These are phyloP conservation scores for Corymbia maculata DNA, from an alignment of 345 rosid species.

Conservation along the genomic window DNA sequence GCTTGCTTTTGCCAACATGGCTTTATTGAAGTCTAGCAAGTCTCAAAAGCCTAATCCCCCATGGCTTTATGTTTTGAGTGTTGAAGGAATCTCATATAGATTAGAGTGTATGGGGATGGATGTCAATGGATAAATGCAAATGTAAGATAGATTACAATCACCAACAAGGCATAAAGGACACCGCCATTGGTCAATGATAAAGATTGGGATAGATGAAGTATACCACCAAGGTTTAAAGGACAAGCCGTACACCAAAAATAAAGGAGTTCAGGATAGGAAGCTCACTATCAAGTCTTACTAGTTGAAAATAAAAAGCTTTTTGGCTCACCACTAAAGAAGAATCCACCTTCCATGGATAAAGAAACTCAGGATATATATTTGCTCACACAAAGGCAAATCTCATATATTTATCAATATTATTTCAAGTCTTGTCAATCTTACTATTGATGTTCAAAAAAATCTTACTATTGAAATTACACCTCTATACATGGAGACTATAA, in stretches of 20 bases:
- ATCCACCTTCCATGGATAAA: neutral
- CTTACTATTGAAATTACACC: neutral
- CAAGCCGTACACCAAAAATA: neutral
- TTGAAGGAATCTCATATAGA: neutral
- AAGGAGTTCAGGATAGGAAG: neutral
- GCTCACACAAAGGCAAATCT: neutral
- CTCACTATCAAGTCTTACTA: neutral
- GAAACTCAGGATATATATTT: neutral
- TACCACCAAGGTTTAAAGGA: neutral
- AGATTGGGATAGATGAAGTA: neutral
- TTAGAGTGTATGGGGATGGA: neutral
- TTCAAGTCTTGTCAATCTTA: neutral
- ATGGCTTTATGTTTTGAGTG: neutral
- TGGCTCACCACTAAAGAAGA: neutral
- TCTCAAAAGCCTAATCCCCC: too few relatives aligned
- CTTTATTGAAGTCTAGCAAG: too few relatives aligned
- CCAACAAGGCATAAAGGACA: neutral
- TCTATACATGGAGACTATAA: neutral
- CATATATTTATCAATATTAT: neutral
- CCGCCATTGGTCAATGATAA: neutral
- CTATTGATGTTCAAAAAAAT: neutral
- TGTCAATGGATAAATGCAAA: neutral
- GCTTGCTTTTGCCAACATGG: too few relatives aligned
- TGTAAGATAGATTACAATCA: neutral
- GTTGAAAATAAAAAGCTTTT: neutral